A percentile compares a stretch with the other conserved stretches of the same genome.
Conservation (phyloP, 2,329 filamentous ascomycete species). For the Colletotrichum shisoi region DNA sequence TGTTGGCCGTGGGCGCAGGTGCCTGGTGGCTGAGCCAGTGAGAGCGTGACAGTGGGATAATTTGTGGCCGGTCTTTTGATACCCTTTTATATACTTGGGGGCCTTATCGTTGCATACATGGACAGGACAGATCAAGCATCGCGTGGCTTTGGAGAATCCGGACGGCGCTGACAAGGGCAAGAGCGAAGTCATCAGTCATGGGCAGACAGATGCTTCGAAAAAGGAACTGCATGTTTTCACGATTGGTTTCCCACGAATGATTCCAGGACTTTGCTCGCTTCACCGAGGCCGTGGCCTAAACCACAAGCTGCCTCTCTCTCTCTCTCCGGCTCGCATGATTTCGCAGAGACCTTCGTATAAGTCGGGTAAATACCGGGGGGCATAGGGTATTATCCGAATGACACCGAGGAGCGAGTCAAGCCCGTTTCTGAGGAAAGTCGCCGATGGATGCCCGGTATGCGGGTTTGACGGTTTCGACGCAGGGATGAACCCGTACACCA, state of each 20-base stretch:
- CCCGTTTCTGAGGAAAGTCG: slow-evolving; percentile 5
- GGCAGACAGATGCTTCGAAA: background rate
- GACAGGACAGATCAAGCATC: background rate
- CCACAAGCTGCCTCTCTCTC: too few relatives aligned
- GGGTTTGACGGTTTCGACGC: background rate
- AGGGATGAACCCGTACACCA: background rate
- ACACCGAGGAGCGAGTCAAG: slow-evolving; percentile 27
- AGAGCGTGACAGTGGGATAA: background rate
- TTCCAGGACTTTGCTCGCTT: too few relatives aligned
- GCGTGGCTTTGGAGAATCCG: background rate
- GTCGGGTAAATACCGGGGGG: slow-evolving; percentile 2
- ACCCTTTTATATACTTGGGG: slow-evolving; percentile 1
- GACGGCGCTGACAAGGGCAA: slow-evolving; percentile 5
- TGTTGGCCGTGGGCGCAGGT: slow-evolving; percentile 53
- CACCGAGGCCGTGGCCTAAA: too few relatives aligned
- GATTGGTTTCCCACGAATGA: background rate
- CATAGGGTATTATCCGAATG: slow-evolving; percentile 13
- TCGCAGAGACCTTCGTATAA: background rate
- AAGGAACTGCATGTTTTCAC: background rate
- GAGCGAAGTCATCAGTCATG: slow-evolving; percentile 10
- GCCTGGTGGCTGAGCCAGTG: slow-evolving; percentile 54
- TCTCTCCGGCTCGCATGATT: too few relatives aligned
- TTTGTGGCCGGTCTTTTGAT: slow-evolving; percentile 2
- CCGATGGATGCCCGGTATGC: background rate
- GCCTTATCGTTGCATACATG: background rate